Base-by-base conservation (phyloP, 164 flowering plant species). In the Chimonanthus salicifolius region DNA sequence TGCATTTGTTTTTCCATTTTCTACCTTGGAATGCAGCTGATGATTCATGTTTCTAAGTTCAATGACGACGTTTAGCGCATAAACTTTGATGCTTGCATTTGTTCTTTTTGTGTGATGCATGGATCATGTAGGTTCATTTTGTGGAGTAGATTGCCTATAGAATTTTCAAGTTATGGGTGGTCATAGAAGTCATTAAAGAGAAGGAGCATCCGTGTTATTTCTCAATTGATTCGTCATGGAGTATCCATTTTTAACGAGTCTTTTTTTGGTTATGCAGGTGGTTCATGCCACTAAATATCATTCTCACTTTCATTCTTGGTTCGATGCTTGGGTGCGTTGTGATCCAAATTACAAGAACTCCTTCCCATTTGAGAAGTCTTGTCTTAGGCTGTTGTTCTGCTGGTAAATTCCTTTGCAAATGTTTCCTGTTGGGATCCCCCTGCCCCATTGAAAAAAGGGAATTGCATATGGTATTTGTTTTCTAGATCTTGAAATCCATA, bases 211-310 rank as follows among this genome's bases (percentile, higher is more conserved):
- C 16, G n/a, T 54, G 0, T 54, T 13, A 7, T 54, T n/a, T 54
- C 60, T 54, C 16, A 13, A n/a, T 54, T 8, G n/a, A 54, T 33
- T 33, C 33, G 8, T 3, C 16, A 3, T 54, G 60, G n/a, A 54
- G 16, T 54, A 11, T 54, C 11, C 60, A 13, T 54, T 15, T 13
- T 54, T 54, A 54, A 13, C 60, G 13, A 13, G 60, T 2, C 60
- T 54, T n/a, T 9, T 54, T 54, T 33, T 54, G 9, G 60, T 54
- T 54, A 11, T 75, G 64, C 74, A 94, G 98, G 94, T 94, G 98
- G 98, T 94, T 87, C 83, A 94, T 94, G 98, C 98, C 98, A 7
- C 7, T 92, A 66, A 94, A 94, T 75, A 79, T 92, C 49, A 85
- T 90, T 43, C 10, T 88, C 72, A 88, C 97, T 13, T 89, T 85